phyloP scores from a whole-genome alignment of 805 yeast species.

The Maudiozyma bulderi region DNA sequence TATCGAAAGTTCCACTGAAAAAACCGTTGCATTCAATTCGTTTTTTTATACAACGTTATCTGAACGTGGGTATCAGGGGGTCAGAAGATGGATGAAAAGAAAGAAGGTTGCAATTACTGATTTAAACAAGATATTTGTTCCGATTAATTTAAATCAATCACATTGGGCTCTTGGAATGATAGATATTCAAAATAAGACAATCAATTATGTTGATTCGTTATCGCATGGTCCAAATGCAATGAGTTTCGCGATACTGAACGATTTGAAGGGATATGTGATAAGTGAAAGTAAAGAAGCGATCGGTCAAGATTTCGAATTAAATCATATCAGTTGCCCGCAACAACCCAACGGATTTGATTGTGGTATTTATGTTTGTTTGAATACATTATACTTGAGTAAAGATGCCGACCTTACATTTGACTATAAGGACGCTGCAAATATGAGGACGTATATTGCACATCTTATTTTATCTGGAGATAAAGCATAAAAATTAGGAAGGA shows the following conservation, averaged over 20 bases:
- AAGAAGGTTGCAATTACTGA: slow-evolving; percentile 57
- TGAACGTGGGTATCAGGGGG: slow-evolving; percentile 69
- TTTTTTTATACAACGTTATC: slow-evolving; percentile 74
- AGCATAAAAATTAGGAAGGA: not conserved
- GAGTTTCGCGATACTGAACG: slow-evolving; percentile 32
- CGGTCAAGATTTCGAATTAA: slow-evolving; percentile 28
- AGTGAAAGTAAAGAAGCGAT: slow-evolving; percentile 47
- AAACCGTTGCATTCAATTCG: slow-evolving; percentile 69
- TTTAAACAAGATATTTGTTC: slow-evolving; percentile 62
- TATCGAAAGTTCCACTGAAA: slow-evolving; percentile 27
- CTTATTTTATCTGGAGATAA: slow-evolving; percentile 12
- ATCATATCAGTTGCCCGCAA: slow-evolving; percentile 53
- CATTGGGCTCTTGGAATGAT: slow-evolving; percentile 91
- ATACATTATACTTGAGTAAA: slow-evolving; percentile 52
- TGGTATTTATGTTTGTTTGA: slow-evolving; percentile 86
- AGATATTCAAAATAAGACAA: slow-evolving; percentile 47
- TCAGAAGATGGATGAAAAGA: slow-evolving; percentile 74
- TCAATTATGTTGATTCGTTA: slow-evolving; percentile 74
- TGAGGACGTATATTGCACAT: slow-evolving; percentile 43
- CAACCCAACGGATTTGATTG: slow-evolving; percentile 90
- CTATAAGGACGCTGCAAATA: slow-evolving; percentile 57
- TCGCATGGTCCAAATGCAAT: slow-evolving; percentile 31
- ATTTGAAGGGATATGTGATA: slow-evolving; percentile 51
- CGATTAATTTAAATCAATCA: slow-evolving; percentile 71
- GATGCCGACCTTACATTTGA: slow-evolving; percentile 42